Conservation (phyloP, 2,329 filamentous ascomycete genomes). For the Coccinonectria pachysandricola region DNA sequence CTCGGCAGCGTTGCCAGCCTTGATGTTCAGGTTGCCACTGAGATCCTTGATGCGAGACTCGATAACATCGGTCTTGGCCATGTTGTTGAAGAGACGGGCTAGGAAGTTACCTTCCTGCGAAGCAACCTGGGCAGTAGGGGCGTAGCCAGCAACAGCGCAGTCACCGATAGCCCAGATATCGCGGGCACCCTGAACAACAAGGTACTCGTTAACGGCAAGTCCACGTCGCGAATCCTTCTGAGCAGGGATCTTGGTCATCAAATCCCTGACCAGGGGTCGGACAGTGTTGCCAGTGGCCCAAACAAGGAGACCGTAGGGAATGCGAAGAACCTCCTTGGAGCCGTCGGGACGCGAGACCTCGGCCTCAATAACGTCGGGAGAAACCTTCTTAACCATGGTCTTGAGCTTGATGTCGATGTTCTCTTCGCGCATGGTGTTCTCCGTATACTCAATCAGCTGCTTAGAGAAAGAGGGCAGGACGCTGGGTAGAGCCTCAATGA, state of each 20-base stretch:
- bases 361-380: slow-evolving; percentile 84
- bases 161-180: slow-evolving; percentile 98
- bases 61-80: slow-evolving; percentile 85
- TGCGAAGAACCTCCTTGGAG: slow-evolving; percentile 66
- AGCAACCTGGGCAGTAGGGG: slow-evolving; percentile 93
- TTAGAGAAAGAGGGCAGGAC: slow-evolving; percentile 98
- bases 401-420: slow-evolving; percentile 96
- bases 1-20: slow-evolving; percentile 57
- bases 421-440: slow-evolving; percentile 98
- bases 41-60: slow-evolving; percentile 67
- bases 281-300: slow-evolving; percentile 98
- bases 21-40: slow-evolving; percentile 48
- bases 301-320: slow-evolving; percentile 91
- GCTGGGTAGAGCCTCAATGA: slow-evolving; percentile 94
- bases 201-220: slow-evolving; percentile 94
- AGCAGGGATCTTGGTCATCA: slow-evolving; percentile 84
- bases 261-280: slow-evolving; percentile 78
- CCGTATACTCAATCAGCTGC: slow-evolving; percentile 97
- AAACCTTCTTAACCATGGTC: slow-evolving; percentile 98
- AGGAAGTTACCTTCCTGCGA: slow-evolving; percentile 93
- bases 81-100: slow-evolving; percentile 93
- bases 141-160: slow-evolving; percentile 95
- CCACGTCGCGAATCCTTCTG: slow-evolving; percentile 93
- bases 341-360: slow-evolving; percentile 75
- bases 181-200: slow-evolving; percentile 92